Conservation (phyloP, 805 yeast species). For the Teunomyces cretensis region DNA sequence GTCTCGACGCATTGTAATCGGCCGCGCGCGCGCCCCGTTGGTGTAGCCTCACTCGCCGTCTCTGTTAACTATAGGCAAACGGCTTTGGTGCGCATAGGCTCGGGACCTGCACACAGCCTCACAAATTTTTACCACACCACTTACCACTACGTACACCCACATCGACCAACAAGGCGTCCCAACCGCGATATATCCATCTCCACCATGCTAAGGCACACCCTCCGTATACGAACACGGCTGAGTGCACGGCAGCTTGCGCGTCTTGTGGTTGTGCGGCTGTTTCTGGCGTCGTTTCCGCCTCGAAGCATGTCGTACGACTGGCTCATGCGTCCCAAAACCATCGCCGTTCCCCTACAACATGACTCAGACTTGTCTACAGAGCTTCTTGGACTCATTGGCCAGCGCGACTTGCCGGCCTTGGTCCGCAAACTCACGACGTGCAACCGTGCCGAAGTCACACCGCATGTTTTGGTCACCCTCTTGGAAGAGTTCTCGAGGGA, state of each 20-base stretch:
- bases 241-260: not conserved
- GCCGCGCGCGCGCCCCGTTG: too few species aligned
- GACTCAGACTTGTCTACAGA: not conserved
- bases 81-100: too few species aligned
- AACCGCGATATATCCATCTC: not conserved
- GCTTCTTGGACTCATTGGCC: not conserved
- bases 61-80: too few species aligned
- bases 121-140: too few species aligned
- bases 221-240: not conserved
- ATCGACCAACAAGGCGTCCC: too few species aligned
- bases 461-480: slow-evolving; percentile 3
- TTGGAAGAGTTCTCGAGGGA: slow-evolving; percentile 5
- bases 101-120: too few species aligned
- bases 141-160: too few species aligned
- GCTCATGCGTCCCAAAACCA: slow-evolving; percentile 1
- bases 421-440: not conserved
- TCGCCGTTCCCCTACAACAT: not conserved
- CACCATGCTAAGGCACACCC: not conserved
- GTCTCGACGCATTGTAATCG: too few species aligned
- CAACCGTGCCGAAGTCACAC: slow-evolving; percentile 1
- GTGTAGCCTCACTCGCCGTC: too few species aligned
- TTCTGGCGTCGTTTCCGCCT: not conserved
- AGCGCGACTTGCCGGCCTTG: slow-evolving; percentile 1
- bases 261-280: not conserved
- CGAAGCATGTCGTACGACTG: not conserved